phyloP scores from a whole-genome alignment of 176 grass and related monocot genomes.

The Carex myosuroides region DNA sequence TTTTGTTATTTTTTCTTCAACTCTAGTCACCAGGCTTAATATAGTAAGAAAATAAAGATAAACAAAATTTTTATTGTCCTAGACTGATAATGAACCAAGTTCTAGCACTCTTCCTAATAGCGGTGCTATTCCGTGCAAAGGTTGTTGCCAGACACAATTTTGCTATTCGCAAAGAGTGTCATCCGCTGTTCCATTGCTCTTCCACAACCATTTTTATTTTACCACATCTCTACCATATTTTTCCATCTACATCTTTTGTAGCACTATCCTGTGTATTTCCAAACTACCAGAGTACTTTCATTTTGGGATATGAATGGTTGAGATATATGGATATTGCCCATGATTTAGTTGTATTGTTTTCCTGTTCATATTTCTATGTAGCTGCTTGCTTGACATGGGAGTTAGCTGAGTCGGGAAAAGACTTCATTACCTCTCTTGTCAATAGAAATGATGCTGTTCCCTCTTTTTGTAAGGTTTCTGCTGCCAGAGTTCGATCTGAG shows the following conservation, averaged over 20 bases:
- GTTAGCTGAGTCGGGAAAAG: constrained; percentile 66
- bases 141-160: background rate
- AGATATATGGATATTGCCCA: background rate
- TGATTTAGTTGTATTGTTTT: background rate
- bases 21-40: background rate
- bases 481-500: constrained; percentile 57
- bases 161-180: background rate
- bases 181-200: background rate
- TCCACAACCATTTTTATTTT: background rate
- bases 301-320: background rate
- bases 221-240: background rate
- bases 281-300: background rate
- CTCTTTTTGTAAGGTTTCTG: constrained; percentile 61
- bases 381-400: constrained; percentile 89
- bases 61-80: background rate
- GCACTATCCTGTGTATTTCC: background rate
- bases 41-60: background rate
- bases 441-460: constrained; percentile 83
- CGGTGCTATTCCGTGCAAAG: background rate
- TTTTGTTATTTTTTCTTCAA: background rate
- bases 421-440: constrained; percentile 73
- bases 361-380: constrained; percentile 28
- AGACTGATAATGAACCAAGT: background rate
- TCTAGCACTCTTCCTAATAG: background rate
- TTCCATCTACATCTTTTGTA: background rate